Evolutionary conservation across 1,139 yeast genomes (phyloP), one percentile per base, ranked within the genome.

Genomic region (Schwanniomyces etchellsii): DNA sequence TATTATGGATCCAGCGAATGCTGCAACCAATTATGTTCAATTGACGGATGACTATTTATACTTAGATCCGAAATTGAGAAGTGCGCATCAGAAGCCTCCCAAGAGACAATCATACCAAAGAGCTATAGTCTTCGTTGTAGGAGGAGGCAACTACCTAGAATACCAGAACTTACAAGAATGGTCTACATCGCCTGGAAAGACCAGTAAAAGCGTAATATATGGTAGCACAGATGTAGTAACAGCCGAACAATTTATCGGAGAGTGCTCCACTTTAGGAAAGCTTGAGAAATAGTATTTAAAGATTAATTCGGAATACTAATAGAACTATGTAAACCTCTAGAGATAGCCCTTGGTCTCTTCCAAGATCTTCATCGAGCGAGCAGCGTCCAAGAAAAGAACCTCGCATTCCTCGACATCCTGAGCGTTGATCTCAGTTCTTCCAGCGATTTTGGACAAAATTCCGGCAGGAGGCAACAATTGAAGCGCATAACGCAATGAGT

Each of bases 91-190:
- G 5, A 79, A 83, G 45, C 93, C 89, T 25, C 96, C 97, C 22
- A 82, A 80, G 52, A 77, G 95, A 50, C 88, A 81, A 46, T 64
- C 80, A 10, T 86, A 84, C 52, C 77, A 75, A 38, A 93, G 86
- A 43, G 77, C 95, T 3, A 63, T 85, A 34, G 95, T 91, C 12
- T 93, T 91, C 54, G 84, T 88, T 30, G 89, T 93, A 36, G 99
- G 98, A 14, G 98, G 98, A 20, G 98, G 97, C 28, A 89, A 85
- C 55, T 91, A 88, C 51, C 64, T 85, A 42, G 99, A 91, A 58
- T 91, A 91, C 52, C 94, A 89, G 41, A 89, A 89, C 50, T 70
- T 91, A 45, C 95, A 85, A 55, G 96, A 91, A 53, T 89, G 95
- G 93, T 48, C 60, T 2, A 39, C 35, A 16, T 81, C 80, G 7